These are phyloP conservation scores for Silene uniflora DNA, from an alignment of 148 eudicot genomes.

Conservation along the genomic window DNA sequence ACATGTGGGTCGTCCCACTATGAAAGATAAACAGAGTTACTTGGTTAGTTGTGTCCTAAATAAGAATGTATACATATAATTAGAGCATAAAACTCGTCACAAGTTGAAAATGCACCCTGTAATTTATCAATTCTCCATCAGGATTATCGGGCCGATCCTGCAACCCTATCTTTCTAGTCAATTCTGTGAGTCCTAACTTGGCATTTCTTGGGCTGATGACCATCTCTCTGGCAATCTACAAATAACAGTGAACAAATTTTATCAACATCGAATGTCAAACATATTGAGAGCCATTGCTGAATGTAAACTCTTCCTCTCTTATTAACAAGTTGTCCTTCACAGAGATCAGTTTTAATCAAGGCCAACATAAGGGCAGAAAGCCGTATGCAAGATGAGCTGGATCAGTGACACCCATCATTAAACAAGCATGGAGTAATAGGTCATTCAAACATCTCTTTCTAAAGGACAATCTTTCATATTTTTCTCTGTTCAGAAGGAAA, in stretches of 20 bases:
- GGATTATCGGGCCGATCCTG: constrained; percentile 58
- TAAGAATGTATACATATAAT: not conserved
- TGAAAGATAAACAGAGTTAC: constrained; percentile 19
- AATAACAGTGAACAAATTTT: constrained; percentile 10
- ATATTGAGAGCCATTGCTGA: not conserved
- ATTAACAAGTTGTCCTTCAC: not conserved
- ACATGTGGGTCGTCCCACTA: constrained; percentile 94
- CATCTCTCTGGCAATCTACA: constrained; percentile 90
- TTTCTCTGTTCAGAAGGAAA: not conserved
- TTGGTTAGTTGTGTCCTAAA: constrained; percentile 15
- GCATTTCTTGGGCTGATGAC: constrained; percentile 86
- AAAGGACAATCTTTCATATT: not conserved
- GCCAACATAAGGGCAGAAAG: not conserved
- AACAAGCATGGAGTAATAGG: not conserved
- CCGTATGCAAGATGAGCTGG: not conserved
- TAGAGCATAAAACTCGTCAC: not conserved
- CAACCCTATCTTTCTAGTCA: constrained; percentile 63
- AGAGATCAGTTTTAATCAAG: not conserved
- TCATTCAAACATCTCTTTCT: not conserved
- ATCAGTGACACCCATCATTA: not conserved
- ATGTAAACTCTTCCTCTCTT: not conserved
- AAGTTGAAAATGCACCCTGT: constrained; percentile 41
- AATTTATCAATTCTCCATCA: constrained; percentile 68
- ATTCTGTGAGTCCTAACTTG: constrained; percentile 64
- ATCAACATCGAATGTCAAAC: not conserved